phyloP scores from a whole-genome alignment of 2,329 filamentous ascomycete species.

The Corynespora cassiicola region DNA sequence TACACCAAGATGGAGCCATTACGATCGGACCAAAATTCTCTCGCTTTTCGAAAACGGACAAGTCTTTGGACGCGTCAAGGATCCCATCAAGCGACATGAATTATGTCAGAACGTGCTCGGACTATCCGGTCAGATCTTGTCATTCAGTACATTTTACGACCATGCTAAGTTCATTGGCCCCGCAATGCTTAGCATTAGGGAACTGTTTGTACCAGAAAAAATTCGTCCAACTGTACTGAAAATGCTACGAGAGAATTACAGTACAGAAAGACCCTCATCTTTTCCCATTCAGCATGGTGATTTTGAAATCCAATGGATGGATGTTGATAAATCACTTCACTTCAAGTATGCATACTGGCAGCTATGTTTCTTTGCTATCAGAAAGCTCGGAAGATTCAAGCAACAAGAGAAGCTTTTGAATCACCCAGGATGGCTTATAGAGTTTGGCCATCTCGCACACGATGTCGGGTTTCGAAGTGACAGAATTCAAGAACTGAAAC shows the following conservation, averaged over 20 bases:
- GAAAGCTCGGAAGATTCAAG: constrained; percentile 1
- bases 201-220: constrained; percentile 7
- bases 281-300: constrained; percentile 12
- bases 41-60: constrained; percentile 7
- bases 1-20: constrained; percentile 9
- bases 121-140: constrained; percentile 9
- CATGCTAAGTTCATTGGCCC: constrained; percentile 14
- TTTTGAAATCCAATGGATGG: constrained; percentile 4
- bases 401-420: background rate
- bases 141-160: constrained; percentile 18
- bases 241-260: constrained; percentile 9
- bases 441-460: constrained; percentile 1
- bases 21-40: constrained; percentile 8
- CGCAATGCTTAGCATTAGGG: constrained; percentile 12
- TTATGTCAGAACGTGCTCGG: constrained; percentile 11
- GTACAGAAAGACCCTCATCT: constrained; percentile 2
- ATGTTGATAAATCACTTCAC: constrained; percentile 4
- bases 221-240: constrained; percentile 14
- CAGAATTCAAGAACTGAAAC: constrained; percentile 2
- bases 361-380: constrained; percentile 14
- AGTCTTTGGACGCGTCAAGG: constrained; percentile 9
- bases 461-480: constrained; percentile 6
- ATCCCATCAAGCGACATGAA: constrained; percentile 8
- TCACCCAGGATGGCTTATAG: background rate
- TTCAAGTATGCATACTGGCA: constrained; percentile 12